A percentile compares a stretch with the other conserved stretches of the same genome.
These are phyloP conservation scores for Lactifluus pinguis DNA, from an alignment of 768 basidiomycete genomes.

Conservation along the genomic window DNA sequence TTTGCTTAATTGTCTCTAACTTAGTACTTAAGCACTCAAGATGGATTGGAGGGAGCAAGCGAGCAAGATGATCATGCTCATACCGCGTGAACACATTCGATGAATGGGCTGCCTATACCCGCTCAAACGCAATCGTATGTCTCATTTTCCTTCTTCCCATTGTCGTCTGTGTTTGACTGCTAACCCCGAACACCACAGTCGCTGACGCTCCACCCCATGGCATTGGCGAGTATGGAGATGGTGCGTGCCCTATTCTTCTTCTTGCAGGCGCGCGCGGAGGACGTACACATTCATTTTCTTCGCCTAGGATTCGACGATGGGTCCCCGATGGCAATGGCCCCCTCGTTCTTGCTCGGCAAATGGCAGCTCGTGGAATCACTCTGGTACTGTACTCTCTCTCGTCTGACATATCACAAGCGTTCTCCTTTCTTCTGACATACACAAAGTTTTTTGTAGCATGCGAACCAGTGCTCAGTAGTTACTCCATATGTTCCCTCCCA, in stretches of 20 bases:
- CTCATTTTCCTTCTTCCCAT: neutral
- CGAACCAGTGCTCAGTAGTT: conserved; percentile 90
- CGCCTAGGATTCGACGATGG: conserved; percentile 80
- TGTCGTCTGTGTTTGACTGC: neutral
- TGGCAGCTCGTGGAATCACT: conserved; percentile 88
- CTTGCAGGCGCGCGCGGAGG: neutral
- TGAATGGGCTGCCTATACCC: conserved; percentile 11
- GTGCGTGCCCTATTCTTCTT: conserved; percentile 33
- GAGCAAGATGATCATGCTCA: conserved; percentile 93
- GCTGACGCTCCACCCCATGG: conserved; percentile 98
- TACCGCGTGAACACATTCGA: conserved; percentile 27
- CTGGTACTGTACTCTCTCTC: conserved; percentile 42
- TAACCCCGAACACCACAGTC: neutral
- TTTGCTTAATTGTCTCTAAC: no score
- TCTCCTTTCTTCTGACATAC: conserved; percentile 6
- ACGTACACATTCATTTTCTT: conserved; percentile 15
- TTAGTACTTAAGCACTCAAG: no score
- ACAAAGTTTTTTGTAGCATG: conserved; percentile 95
- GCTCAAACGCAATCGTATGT: conserved; percentile 16
- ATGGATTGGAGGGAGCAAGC: conserved; percentile 88
- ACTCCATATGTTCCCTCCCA: conserved; percentile 57
- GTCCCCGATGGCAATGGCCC: conserved; percentile 90
- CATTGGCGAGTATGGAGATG: conserved; percentile 94
- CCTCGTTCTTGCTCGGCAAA: conserved; percentile 71
- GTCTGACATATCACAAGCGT: conserved; percentile 3